A percentile compares a stretch with the other conserved stretches of the same genome.
These are phyloP conservation scores for Craspedostauros australis DNA, from an alignment of 108 stramenopile genomes.

Conservation along the genomic window DNA sequence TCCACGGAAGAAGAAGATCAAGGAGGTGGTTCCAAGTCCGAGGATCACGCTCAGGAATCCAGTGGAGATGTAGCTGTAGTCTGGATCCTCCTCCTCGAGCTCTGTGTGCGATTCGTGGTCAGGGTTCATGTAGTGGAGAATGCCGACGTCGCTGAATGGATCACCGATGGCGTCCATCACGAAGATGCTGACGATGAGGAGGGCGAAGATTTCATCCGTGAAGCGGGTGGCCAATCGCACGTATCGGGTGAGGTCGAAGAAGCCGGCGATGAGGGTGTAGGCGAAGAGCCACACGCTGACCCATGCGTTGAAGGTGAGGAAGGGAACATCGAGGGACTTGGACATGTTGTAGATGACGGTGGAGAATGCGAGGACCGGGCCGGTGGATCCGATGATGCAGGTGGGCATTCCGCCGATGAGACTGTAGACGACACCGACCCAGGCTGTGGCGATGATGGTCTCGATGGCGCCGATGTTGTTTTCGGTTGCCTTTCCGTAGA, in stretches of 20 bases:
- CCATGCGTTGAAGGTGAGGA: constrained; percentile 34
- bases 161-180: constrained; percentile 38
- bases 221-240: constrained; percentile 41
- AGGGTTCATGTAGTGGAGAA: constrained; percentile 33
- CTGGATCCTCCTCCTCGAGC: constrained; percentile 14
- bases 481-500: constrained; percentile 44
- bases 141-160: constrained; percentile 30
- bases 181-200: constrained; percentile 44
- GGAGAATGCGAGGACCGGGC: constrained; percentile 41
- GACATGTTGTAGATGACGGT: constrained; percentile 26
- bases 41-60: constrained; percentile 34
- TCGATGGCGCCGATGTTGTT: constrained; percentile 54
- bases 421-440: constrained; percentile 29
- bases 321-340: constrained; percentile 32
- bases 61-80: constrained; percentile 23
- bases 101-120: constrained; percentile 24
- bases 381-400: constrained; percentile 38
- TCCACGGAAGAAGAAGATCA: constrained; percentile 29
- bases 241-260: constrained; percentile 38
- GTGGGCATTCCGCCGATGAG: constrained; percentile 36
- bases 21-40: constrained; percentile 28
- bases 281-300: constrained; percentile 5
- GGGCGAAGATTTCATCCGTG: constrained; percentile 56
- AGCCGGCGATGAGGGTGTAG: constrained; percentile 28
- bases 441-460: constrained; percentile 37